A percentile compares a stretch with the other conserved stretches of the same genome.
Evolutionary conservation across 1,284 basidiomycete genomes (phyloP).

Genomic region (Cystobasidium slooffiae): DNA sequence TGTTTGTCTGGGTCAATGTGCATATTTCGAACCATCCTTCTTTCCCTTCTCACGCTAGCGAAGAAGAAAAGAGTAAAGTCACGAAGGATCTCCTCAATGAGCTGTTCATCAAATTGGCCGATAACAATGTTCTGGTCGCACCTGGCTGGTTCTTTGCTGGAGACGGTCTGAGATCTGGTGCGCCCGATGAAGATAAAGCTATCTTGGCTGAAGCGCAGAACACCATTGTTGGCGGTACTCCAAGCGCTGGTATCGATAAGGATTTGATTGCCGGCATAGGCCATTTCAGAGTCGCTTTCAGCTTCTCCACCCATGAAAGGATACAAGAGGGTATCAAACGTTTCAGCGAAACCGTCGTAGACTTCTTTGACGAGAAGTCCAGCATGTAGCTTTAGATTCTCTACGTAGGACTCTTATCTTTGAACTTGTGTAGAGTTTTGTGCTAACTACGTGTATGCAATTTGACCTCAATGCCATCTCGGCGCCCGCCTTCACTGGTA

Average conservation of each 20-base stretch:
- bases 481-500: too few species aligned
- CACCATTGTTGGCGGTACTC: constrained; percentile 12
- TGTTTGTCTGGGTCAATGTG: constrained; percentile 58
- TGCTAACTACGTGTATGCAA: background rate
- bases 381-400: constrained; percentile 6
- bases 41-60: constrained; percentile 43
- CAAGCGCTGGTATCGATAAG: constrained; percentile 13
- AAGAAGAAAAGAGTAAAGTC: constrained; percentile 58
- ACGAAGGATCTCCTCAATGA: constrained; percentile 61
- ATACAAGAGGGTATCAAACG: constrained; percentile 62
- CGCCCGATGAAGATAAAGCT: constrained; percentile 14
- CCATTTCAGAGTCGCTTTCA: constrained; percentile 70
- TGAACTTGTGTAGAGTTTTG: background rate
- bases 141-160: constrained; percentile 67
- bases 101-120: constrained; percentile 65
- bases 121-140: constrained; percentile 66
- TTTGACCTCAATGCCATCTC: too few species aligned
- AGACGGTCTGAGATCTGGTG: constrained; percentile 28
- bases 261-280: constrained; percentile 58
- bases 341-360: constrained; percentile 57
- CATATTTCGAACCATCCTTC: constrained; percentile 69
- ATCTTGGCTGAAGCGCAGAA: background rate
- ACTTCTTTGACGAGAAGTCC: constrained; percentile 45
- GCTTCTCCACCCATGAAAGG: constrained; percentile 61
- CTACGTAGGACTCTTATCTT: background rate